These are phyloP conservation scores for Astrephomene gubernaculifera DNA, from an alignment of 139 green algal species.

Conservation along the genomic window DNA sequence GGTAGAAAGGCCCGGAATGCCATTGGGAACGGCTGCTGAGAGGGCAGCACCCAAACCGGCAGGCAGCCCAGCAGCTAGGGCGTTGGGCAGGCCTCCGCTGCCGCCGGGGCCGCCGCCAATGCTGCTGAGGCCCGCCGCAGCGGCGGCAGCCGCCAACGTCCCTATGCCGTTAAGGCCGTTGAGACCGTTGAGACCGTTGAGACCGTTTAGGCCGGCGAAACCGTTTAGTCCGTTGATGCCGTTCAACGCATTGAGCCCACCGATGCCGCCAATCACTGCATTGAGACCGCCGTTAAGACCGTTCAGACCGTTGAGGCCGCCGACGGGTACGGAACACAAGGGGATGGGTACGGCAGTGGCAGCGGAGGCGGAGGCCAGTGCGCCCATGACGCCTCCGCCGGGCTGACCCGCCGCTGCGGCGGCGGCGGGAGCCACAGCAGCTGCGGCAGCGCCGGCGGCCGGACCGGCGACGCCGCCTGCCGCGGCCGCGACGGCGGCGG, in stretches of 20 bases:
- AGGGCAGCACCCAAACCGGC: not conserved
- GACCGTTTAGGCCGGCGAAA: conserved; percentile 10
- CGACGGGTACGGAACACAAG: not conserved
- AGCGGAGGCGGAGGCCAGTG: not conserved
- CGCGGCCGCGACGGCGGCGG: not conserved
- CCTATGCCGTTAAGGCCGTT: conserved; percentile 7
- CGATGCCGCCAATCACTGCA: not conserved
- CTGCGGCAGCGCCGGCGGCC: not conserved
- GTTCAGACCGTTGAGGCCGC: conserved; percentile 6
- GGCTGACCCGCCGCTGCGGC: not conserved
- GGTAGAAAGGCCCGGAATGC: no score
- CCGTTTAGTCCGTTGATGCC: conserved; percentile 20
- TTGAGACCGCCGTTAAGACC: conserved; percentile 22
- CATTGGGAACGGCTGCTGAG: no score
- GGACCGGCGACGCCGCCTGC: not conserved
- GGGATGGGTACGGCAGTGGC: not conserved
- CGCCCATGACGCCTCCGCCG: not conserved
- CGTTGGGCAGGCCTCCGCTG: not conserved
- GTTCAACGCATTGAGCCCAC: not conserved
- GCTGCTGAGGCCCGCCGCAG: not conserved
- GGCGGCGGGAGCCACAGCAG: not conserved
- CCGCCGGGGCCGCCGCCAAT: not conserved
- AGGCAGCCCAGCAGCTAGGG: not conserved
- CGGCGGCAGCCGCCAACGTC: conserved; percentile 12
- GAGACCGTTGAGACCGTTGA: not conserved